A percentile compares a stretch with the other conserved stretches of the same genome.
These are phyloP conservation scores for Cryptococcus sp. DNA, from an alignment of 1,284 basidiomycete species.

Conservation along the genomic window DNA sequence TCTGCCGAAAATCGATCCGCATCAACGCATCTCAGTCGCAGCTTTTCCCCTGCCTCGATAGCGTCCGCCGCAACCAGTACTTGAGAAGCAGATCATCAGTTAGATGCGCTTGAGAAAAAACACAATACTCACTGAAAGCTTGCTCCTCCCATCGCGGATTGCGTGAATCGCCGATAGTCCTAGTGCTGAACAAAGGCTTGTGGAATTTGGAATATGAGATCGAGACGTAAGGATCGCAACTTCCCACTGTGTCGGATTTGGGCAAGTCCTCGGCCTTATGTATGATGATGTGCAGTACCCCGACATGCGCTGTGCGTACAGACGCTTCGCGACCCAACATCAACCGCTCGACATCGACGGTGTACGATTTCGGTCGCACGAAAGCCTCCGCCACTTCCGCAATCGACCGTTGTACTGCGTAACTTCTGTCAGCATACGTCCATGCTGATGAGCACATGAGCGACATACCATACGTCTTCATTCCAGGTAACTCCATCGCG, in stretches of 20 bases:
- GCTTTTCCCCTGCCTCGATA: conserved; percentile 49
- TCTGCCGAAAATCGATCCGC: conserved; percentile 56
- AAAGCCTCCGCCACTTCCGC: conserved; percentile 49
- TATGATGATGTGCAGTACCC: conserved; percentile 49
- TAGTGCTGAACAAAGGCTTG: conserved; percentile 51
- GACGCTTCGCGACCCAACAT: conserved; percentile 47
- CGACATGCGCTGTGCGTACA: conserved; percentile 43
- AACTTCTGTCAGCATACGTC: background rate
- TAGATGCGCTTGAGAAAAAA: background rate
- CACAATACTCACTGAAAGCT: conserved; percentile 38
- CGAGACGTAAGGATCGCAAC: conserved; percentile 52
- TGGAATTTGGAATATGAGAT: conserved; percentile 49
- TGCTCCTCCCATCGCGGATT: conserved; percentile 53
- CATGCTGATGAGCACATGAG: background rate
- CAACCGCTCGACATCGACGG: conserved; percentile 52
- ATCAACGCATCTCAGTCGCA: conserved; percentile 51
- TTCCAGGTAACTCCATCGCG: conserved; percentile 51
- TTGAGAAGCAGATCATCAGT: conserved; percentile 17
- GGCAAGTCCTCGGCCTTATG: conserved; percentile 46
- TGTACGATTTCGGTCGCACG: conserved; percentile 48
- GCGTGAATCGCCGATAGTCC: conserved; percentile 47
- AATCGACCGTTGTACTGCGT: conserved; percentile 43
- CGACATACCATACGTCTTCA: conserved; percentile 45
- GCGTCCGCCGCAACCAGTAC: conserved; percentile 46
- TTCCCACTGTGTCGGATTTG: conserved; percentile 48